These are phyloP conservation scores for Helotiales sp. DNA, from an alignment of 2,329 filamentous ascomycete species.

Conservation along the genomic window DNA sequence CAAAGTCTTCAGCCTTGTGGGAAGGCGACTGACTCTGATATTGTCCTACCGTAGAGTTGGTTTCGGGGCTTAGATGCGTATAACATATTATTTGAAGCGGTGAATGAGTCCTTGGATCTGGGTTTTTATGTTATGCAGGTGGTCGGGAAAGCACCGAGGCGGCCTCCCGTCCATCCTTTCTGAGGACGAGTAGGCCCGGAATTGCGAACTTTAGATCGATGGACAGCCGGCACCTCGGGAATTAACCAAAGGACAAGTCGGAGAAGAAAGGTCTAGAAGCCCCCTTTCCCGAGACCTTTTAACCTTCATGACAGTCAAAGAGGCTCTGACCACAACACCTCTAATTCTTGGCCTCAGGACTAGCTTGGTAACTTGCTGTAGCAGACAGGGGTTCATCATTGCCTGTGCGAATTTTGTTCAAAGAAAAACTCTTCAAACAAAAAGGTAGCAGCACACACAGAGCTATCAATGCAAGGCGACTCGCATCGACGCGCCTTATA, in stretches of 20 bases:
- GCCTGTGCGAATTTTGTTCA: too few relatives aligned
- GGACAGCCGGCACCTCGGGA: neutral
- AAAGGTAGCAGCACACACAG: neutral
- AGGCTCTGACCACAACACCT: neutral
- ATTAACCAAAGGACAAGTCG: neutral
- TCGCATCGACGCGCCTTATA: neutral
- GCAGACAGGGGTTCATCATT: neutral
- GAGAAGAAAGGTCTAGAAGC: neutral
- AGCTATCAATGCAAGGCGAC: neutral
- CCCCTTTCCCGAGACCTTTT: neutral
- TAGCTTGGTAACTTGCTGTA: too few relatives aligned
- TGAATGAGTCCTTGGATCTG: neutral
- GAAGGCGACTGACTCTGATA: neutral
- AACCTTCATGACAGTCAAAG: neutral
- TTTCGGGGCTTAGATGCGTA: too few relatives aligned
- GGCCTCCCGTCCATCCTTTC: neutral
- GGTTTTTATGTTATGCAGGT: too few relatives aligned
- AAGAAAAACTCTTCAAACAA: conserved; percentile 9
- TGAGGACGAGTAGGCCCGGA: neutral
- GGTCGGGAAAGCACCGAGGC: too few relatives aligned
- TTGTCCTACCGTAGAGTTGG: too few relatives aligned
- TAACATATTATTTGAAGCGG: neutral
- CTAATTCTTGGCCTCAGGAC: neutral
- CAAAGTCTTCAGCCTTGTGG: conserved; percentile 10
- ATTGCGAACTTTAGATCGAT: neutral